A percentile compares a stretch with the other conserved stretches of the same genome.
phyloP scores from a whole-genome alignment of 2,329 filamentous ascomycete genomes.

The Fusarium sp. region DNA sequence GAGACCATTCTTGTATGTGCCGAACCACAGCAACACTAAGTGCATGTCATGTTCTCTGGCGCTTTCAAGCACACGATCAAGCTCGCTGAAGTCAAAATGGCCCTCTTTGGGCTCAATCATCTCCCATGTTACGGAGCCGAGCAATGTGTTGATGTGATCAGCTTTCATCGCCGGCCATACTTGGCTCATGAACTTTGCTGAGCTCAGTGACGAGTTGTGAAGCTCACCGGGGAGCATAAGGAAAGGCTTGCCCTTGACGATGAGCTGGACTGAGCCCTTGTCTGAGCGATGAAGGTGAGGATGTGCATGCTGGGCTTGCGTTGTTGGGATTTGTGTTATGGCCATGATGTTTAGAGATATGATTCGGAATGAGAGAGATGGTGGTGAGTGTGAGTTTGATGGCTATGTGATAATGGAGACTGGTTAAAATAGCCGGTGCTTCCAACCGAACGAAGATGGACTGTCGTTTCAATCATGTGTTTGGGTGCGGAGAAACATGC shows the following conservation, averaged over 20 bases:
- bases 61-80: constrained; percentile 52
- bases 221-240: constrained; percentile 54
- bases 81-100: constrained; percentile 53
- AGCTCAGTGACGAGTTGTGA: constrained; percentile 55
- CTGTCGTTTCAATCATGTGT: too few relatives aligned
- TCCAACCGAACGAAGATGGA: too few relatives aligned
- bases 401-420: too few relatives aligned
- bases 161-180: constrained; percentile 52
- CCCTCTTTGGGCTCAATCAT: constrained; percentile 55
- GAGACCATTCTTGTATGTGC: constrained; percentile 56
- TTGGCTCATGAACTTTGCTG: constrained; percentile 51
- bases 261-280: constrained; percentile 52
- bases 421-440: too few relatives aligned
- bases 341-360: constrained; percentile 22
- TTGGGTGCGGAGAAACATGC: background rate
- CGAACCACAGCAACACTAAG: constrained; percentile 57
- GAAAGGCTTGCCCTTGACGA: constrained; percentile 56
- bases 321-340: constrained; percentile 7
- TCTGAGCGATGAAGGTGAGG: constrained; percentile 42
- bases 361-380: too few relatives aligned
- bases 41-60: constrained; percentile 52
- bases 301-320: background rate
- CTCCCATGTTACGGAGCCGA: constrained; percentile 56
- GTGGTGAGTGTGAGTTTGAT: too few relatives aligned
- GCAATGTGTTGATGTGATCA: constrained; percentile 54